A percentile compares a stretch with the other conserved stretches of the same genome.
These are phyloP conservation scores for Phytophthora colocasiae DNA, from an alignment of 352 stramenopile genomes.

Conservation along the genomic window DNA sequence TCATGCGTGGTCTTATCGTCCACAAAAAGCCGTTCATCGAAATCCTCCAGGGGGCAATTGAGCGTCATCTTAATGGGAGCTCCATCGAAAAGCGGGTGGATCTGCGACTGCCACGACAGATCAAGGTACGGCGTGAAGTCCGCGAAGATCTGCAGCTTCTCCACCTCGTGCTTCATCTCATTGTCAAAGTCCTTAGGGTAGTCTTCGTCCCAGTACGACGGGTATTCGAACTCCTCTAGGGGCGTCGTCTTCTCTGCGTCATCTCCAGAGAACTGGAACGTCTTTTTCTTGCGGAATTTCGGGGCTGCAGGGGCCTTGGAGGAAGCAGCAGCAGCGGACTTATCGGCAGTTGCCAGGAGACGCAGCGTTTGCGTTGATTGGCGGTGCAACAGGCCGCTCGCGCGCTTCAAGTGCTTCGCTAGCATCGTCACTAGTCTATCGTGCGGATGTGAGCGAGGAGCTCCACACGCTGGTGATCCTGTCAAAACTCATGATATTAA, in stretches of 20 bases:
- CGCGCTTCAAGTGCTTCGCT: constrained; percentile 38
- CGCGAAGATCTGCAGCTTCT: constrained; percentile 85
- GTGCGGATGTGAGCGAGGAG: constrained; percentile 25
- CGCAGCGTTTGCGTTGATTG: constrained; percentile 43
- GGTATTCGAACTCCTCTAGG: constrained; percentile 77
- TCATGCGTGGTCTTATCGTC: constrained; percentile 84
- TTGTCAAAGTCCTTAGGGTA: constrained; percentile 77
- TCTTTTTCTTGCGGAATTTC: constrained; percentile 67
- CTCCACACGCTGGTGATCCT: constrained; percentile 29
- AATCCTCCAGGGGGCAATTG: constrained; percentile 84
- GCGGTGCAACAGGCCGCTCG: constrained; percentile 31
- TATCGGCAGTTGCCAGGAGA: constrained; percentile 29
- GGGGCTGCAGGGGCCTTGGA: constrained; percentile 13
- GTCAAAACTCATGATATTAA: constrained; percentile 8
- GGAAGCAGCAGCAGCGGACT: constrained; percentile 12
- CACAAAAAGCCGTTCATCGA: constrained; percentile 82
- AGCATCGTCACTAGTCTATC: constrained; percentile 30
- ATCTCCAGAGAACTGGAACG: constrained; percentile 71
- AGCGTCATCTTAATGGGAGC: constrained; percentile 71
- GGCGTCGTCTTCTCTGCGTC: constrained; percentile 39
- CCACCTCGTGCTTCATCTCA: constrained; percentile 87
- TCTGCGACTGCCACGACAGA: constrained; percentile 80
- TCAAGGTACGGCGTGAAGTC: constrained; percentile 82
- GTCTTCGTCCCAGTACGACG: constrained; percentile 79
- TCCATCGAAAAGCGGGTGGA: constrained; percentile 80